Conservation (phyloP, 1,284 basidiomycete genomes). For the Gomphus sp. region DNA sequence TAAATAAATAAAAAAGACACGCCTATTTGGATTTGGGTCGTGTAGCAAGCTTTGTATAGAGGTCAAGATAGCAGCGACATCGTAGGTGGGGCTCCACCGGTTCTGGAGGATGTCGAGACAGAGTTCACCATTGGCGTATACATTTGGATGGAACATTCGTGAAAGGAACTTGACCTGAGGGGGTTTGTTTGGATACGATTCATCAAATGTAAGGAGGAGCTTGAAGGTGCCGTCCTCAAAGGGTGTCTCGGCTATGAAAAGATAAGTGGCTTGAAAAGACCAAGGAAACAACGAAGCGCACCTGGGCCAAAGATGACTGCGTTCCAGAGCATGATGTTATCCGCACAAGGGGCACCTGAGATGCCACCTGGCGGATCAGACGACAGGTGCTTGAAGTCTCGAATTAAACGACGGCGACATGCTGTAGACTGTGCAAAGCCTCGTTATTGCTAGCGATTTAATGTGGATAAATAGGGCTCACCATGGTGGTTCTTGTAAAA, state of each 20-base stretch:
- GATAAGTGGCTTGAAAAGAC: not conserved
- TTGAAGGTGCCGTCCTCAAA: slow-evolving; percentile 99
- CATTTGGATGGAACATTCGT: slow-evolving; percentile 98
- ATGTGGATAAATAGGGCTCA: no score
- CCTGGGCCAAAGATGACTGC: slow-evolving; percentile 98
- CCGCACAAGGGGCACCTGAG: slow-evolving; percentile 56
- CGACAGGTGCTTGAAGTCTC: slow-evolving; percentile 37
- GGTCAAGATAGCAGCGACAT: slow-evolving; percentile 42
- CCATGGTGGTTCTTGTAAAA: no score
- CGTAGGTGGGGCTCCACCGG: slow-evolving; percentile 88
- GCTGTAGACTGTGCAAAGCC: no score
- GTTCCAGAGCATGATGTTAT: slow-evolving; percentile 88
- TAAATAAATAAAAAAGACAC: not conserved
- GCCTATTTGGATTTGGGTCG: slow-evolving; percentile 91
- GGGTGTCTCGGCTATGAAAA: slow-evolving; percentile 78
- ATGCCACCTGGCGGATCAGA: slow-evolving; percentile 94
- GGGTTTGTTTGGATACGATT: slow-evolving; percentile 97
- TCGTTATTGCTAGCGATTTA: no score
- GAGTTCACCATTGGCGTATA: slow-evolving; percentile 96
- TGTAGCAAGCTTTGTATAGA: slow-evolving; percentile 92
- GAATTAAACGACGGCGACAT: no score
- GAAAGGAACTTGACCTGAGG: slow-evolving; percentile 96
- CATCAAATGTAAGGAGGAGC: slow-evolving; percentile 83
- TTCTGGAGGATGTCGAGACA: slow-evolving; percentile 98
- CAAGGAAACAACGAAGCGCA: slow-evolving; percentile 21